Conservation (phyloP, 352 stramenopile species). For the Ophiocytium majus region DNA sequence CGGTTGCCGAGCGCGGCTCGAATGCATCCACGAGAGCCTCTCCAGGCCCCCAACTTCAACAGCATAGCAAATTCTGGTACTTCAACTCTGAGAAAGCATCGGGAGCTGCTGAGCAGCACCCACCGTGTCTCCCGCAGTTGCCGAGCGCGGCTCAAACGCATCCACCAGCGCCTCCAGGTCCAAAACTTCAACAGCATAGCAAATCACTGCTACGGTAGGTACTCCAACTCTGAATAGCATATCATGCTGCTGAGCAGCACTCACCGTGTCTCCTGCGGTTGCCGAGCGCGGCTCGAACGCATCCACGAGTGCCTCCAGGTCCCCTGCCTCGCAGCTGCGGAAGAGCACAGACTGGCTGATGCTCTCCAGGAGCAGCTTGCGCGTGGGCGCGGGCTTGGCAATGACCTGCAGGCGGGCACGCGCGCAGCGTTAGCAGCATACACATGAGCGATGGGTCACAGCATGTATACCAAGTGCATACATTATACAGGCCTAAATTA, state of each 20-base stretch:
- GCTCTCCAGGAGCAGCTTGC: slow-evolving; percentile 25
- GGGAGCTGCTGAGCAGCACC: not conserved
- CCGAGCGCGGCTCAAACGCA: not conserved
- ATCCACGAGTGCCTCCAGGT: slow-evolving; percentile 33
- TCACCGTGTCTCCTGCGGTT: not conserved
- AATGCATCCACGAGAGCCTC: slow-evolving; percentile 25
- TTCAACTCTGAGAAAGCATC: too few relatives aligned
- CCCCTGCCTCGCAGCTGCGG: slow-evolving; percentile 31
- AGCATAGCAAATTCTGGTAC: too few relatives aligned
- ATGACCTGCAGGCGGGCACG: slow-evolving; percentile 30
- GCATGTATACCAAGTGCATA: too few relatives aligned
- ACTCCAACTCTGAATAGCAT: too few relatives aligned
- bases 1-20: not conserved
- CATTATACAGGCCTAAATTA: too few relatives aligned
- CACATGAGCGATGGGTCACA: not conserved
- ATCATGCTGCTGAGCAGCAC: not conserved
- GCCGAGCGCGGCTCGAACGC: not conserved
- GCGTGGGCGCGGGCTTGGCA: slow-evolving; percentile 23
- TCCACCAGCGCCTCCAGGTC: slow-evolving; percentile 33
- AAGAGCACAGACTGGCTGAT: slow-evolving; percentile 35
- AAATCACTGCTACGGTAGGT: too few relatives aligned
- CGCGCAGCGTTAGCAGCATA: not conserved
- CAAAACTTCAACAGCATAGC: too few relatives aligned
- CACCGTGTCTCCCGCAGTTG: not conserved
- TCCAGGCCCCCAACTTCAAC: too few relatives aligned